A percentile compares a stretch with the other conserved stretches of the same genome.
Evolutionary conservation across 805 yeast genomes (phyloP).

Genomic region (Ogataea angusta): DNA sequence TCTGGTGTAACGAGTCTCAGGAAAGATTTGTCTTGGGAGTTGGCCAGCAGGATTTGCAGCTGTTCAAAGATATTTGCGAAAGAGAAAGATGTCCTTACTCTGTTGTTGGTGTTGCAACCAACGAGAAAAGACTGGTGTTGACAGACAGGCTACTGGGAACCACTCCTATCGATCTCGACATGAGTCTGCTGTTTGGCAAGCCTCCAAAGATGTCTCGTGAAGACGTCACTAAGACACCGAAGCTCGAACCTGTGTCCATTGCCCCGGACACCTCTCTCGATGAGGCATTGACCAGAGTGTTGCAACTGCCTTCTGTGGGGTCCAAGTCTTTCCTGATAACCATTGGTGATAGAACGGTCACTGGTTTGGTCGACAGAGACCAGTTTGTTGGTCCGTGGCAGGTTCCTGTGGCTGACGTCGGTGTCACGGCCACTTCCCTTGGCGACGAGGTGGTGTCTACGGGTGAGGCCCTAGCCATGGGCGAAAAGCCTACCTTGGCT

Average conservation of each 20-base stretch:
- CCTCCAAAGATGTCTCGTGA: conserved; percentile 91
- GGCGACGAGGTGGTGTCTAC: conserved; percentile 67
- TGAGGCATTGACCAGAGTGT: conserved; percentile 77
- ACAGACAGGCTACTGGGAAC: conserved; percentile 74
- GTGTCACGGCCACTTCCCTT: conserved; percentile 87
- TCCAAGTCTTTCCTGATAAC: conserved; percentile 92
- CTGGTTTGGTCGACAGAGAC: conserved; percentile 95
- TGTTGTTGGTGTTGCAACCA: conserved; percentile 91
- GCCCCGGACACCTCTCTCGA: conserved; percentile 36
- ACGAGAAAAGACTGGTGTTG: conserved; percentile 76
- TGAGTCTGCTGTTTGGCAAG: conserved; percentile 93
- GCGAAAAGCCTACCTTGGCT: conserved; percentile 91
- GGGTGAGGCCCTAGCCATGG: conserved; percentile 99
- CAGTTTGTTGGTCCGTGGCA: conserved; percentile 99
- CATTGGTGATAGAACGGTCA: conserved; percentile 98
- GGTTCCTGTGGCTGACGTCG: conserved; percentile 97
- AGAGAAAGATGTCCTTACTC: conserved; percentile 97
- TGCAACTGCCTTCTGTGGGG: conserved; percentile 90
- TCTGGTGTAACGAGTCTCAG: conserved; percentile 99
- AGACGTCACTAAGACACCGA: conserved; percentile 60
- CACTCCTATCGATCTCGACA: conserved; percentile 92
- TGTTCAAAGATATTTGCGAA: conserved; percentile 75
- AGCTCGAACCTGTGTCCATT: conserved; percentile 38
- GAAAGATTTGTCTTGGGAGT: conserved; percentile 97
- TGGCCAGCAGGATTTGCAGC: conserved; percentile 66